Conservation (phyloP, 1,139 yeast species). For the Yamadazyma kanchanaburiensis region DNA sequence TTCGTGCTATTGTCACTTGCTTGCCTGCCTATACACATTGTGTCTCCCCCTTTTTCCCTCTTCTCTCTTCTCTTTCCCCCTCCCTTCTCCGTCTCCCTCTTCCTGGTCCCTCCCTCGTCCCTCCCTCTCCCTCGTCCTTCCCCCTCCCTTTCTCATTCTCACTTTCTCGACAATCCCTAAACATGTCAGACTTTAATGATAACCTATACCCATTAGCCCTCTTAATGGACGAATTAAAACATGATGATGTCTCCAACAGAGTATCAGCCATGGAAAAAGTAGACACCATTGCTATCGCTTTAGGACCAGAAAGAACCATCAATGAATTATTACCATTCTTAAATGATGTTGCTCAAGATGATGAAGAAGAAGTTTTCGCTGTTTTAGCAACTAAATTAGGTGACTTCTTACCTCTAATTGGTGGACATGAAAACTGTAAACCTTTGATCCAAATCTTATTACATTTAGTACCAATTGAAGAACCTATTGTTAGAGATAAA, state of each 20-base stretch:
- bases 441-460: conserved; percentile 83
- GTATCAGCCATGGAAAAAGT: conserved; percentile 94
- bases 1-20: too few relatives aligned
- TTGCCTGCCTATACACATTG: too few relatives aligned
- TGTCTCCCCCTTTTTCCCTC: too few relatives aligned
- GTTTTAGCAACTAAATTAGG: conserved; percentile 91
- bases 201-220: conserved; percentile 94
- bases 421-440: conserved; percentile 79
- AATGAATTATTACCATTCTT: conserved; percentile 87
- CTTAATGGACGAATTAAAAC: conserved; percentile 90
- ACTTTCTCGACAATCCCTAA: conserved; percentile 10
- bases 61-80: too few relatives aligned
- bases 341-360: conserved; percentile 88
- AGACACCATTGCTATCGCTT: conserved; percentile 91
- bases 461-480: conserved; percentile 88
- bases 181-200: conserved; percentile 43
- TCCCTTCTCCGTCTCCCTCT: too few relatives aligned
- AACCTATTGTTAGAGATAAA: conserved; percentile 94
- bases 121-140: too few relatives aligned
- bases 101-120: too few relatives aligned
- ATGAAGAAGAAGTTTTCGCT: conserved; percentile 96
- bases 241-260: conserved; percentile 91
- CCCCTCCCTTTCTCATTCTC: too few relatives aligned
- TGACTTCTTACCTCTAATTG: conserved; percentile 78
- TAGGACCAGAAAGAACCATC: conserved; percentile 92